A percentile compares a stretch with the other conserved stretches of the same genome.
Evolutionary conservation across 208 protist species (phyloP).

Genomic region (Acanthamoeba royreba): DNA sequence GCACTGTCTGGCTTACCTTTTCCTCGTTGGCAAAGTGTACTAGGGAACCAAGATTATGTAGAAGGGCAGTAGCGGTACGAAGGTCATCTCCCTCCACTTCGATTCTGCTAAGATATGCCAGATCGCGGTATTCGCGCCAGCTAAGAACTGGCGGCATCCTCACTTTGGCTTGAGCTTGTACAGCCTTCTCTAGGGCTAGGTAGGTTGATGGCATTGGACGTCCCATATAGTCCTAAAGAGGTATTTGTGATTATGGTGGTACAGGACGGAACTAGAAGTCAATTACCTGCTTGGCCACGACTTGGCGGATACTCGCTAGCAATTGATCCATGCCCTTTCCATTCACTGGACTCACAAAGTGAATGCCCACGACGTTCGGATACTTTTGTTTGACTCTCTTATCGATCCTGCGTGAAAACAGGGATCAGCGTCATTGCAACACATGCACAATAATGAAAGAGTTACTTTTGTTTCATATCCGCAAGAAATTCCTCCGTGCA

Average conservation of each 20-base stretch:
- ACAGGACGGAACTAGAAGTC: not conserved
- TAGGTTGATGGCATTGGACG: constrained; percentile 1
- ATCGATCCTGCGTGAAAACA: not conserved
- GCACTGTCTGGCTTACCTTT: not conserved
- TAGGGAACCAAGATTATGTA: constrained; percentile 16
- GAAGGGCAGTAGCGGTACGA: not conserved
- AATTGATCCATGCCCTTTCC: constrained; percentile 3
- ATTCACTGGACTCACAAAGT: not conserved
- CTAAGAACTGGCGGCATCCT: not conserved
- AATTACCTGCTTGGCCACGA: not conserved
- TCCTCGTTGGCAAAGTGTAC: constrained; percentile 17
- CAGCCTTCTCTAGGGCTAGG: not conserved
- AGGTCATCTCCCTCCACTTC: not conserved
- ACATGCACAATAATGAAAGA: not conserved
- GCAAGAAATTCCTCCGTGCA: not conserved
- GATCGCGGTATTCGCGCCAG: constrained; percentile 3
- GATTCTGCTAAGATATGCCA: not conserved
- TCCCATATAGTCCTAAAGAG: not conserved
- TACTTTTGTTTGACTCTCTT: not conserved
- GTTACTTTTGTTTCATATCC: not conserved
- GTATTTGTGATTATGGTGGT: not conserved
- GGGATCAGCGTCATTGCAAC: too few species aligned
- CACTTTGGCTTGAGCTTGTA: not conserved
- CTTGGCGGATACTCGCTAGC: not conserved
- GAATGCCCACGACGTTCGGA: not conserved